Conservation (phyloP, 345 rosid genomes). For the Citrus australasica region DNA sequence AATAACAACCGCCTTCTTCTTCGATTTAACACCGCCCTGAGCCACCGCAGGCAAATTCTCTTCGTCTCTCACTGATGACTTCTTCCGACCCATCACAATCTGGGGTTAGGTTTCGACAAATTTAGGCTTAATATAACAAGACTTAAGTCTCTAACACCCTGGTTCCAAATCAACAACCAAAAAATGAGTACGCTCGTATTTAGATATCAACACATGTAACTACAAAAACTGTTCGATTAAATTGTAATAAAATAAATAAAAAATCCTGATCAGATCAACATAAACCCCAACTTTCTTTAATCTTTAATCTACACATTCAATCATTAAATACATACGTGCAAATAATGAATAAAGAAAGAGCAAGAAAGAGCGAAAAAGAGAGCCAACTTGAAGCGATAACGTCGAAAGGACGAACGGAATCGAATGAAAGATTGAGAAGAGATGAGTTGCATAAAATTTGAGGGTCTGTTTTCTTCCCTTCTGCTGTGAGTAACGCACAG, state of each 20-base stretch:
- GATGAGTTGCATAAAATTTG: background rate
- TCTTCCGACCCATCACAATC: constrained; percentile 65
- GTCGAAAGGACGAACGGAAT: background rate
- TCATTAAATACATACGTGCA: background rate
- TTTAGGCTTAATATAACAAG: background rate
- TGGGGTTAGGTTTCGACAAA: constrained; percentile 4
- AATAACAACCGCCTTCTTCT: constrained; percentile 61
- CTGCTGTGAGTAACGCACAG: background rate
- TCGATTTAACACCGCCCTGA: constrained; percentile 54
- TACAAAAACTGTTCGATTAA: background rate
- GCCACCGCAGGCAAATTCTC: constrained; percentile 33
- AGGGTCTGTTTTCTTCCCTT: background rate
- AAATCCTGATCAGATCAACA: background rate
- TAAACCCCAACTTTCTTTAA: background rate
- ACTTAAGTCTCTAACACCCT: background rate
- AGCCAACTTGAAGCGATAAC: constrained; percentile 7
- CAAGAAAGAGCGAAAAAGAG: background rate
- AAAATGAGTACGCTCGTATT: background rate
- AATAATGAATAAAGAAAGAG: background rate
- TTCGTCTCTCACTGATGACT: constrained; percentile 53
- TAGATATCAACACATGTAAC: background rate
- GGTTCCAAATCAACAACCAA: background rate
- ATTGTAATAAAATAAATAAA: background rate
- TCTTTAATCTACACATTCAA: background rate
- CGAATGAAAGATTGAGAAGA: background rate